Base-by-base conservation (phyloP, 768 basidiomycete genomes). In the Boletus sp. region DNA sequence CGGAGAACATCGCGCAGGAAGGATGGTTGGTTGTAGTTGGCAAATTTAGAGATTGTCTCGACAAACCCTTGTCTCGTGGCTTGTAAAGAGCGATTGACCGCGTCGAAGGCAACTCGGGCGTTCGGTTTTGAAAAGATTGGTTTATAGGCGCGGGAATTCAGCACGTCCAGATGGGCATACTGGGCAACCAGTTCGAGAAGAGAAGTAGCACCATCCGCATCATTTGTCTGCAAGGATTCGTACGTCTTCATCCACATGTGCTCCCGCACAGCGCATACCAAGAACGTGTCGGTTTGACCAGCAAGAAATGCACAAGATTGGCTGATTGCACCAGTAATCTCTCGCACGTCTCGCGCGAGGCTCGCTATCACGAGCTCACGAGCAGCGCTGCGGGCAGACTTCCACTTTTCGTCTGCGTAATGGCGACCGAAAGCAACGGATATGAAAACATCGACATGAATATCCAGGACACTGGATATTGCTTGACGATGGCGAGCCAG, bases 231-330 rank as follows among this genome's bases (percentile, higher is more conserved):
- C 5, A 93, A 66, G 7, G 74, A 72, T 9, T 80, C 76, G 61
- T 88, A 94, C 3, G 82, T 72, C 58, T 77, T 79, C 49, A 70
- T 74, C 95, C 95, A 98, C 32, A 91, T 69, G 42, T 79, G 79
- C 43, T 78, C 76, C 46, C 79, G 80, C 44, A 88, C 71, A 23
- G 69, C 61, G 47, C 78, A 69, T 10, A 63, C 62, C 5, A 73
- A 66, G 45, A 79, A 73, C 19, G 47, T 60, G 15, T 70, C 53
- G 7, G 53, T 54, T 38, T 57, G 61, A 19, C 63, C 70, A 5
- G 70, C 72, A 54, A 72, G 71, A 54, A 62, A 71, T 32, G 42
- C 58, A 47, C 59, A 74, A 9, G 79, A 69, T n/a, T 63, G 60
- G 19, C 35, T 62, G 21, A 79, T 68, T 14, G 71, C 55, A 23